Conservation (phyloP, 768 basidiomycete genomes). For the Leccinum barrowsii region DNA sequence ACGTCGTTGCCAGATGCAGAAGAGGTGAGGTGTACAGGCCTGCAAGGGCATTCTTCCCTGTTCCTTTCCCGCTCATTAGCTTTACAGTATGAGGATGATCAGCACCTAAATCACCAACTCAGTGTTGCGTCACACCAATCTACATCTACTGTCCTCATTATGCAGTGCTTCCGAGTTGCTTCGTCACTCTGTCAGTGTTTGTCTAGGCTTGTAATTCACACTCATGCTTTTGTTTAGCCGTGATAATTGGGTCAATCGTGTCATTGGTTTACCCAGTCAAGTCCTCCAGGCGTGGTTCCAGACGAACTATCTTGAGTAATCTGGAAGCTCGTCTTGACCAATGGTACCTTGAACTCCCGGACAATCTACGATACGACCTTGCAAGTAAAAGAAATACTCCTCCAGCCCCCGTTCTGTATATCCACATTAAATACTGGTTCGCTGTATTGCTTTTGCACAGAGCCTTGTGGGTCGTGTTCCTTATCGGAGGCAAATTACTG, state of each 20-base stretch:
- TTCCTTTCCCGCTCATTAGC: conserved; percentile 4
- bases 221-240: conserved; percentile 39
- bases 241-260: conserved; percentile 66
- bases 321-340: conserved; percentile 69
- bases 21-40: conserved; percentile 37
- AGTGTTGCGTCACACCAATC: conserved; percentile 41
- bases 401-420: conserved; percentile 60
- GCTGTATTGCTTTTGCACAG: conserved; percentile 71
- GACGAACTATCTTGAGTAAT: conserved; percentile 46
- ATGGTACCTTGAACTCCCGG: conserved; percentile 70
- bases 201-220: conserved; percentile 1
- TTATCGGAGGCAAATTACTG: conserved; percentile 4
- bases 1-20: conserved; percentile 56
- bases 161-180: conserved; percentile 54
- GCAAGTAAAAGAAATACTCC: conserved; percentile 50
- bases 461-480: conserved; percentile 60
- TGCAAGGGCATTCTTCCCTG: not conserved
- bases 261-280: conserved; percentile 69
- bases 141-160: conserved; percentile 37
- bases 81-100: conserved; percentile 54
- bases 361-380: conserved; percentile 57
- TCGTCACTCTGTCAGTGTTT: conserved; percentile 53
- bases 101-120: conserved; percentile 48
- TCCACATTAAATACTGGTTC: conserved; percentile 76
- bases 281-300: conserved; percentile 40